A percentile compares a stretch with the other conserved stretches of the same genome.
phyloP scores from a whole-genome alignment of 352 stramenopile species.

The Thalassiosira ordinaria region DNA sequence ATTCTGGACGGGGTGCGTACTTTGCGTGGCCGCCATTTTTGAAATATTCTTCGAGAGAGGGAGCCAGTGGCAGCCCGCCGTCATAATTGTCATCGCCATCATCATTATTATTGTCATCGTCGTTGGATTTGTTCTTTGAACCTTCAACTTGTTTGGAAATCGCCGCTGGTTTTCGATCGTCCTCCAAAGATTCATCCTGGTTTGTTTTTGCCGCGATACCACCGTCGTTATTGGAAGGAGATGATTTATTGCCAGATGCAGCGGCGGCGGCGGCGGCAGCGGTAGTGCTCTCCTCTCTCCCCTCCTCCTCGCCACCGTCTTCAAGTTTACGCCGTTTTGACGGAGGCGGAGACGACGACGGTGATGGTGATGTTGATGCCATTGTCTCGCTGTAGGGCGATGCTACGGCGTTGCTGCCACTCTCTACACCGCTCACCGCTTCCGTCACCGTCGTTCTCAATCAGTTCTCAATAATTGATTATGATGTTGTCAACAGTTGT shows the following conservation, averaged over 20 bases:
- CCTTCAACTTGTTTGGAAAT: background rate
- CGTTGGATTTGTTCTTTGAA: background rate
- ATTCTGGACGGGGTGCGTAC: conserved; percentile 41
- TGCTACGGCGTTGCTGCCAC: too few species aligned
- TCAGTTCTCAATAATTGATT: too few species aligned
- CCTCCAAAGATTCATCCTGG: background rate
- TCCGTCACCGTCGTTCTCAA: too few species aligned
- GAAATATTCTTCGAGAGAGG: conserved; percentile 37
- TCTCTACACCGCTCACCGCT: too few species aligned
- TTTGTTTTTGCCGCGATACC: too few species aligned
- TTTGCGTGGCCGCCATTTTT: background rate
- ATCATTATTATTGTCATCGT: background rate
- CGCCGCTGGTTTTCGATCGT: conserved; percentile 12
- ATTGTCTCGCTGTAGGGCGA: too few species aligned
- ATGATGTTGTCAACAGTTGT: too few species aligned
- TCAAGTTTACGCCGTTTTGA: conserved; percentile 13
- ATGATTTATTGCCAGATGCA: background rate
- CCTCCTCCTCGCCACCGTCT: background rate
- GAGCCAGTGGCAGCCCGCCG: conserved; percentile 22
- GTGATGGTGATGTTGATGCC: too few species aligned
- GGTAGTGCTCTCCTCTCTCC: background rate
- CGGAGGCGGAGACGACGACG: background rate
- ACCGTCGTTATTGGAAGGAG: too few species aligned
- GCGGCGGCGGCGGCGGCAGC: background rate
- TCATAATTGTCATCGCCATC: background rate